Percentiles rank a stretch among this genome's conserved stretches.
phyloP scores from a whole-genome alignment of 1,284 basidiomycete genomes.

The Irpex lacteus region DNA sequence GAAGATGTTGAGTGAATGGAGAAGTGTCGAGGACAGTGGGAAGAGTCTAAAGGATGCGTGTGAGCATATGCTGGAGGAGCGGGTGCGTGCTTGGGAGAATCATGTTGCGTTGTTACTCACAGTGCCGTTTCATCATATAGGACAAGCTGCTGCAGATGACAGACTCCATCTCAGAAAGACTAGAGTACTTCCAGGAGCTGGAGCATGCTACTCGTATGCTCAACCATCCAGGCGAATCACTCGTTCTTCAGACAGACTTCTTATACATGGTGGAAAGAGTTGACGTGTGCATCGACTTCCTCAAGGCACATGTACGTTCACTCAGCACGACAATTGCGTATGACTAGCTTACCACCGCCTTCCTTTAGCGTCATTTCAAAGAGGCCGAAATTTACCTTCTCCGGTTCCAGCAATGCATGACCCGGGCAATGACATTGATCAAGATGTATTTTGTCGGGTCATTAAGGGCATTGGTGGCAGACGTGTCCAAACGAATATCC shows the following conservation, averaged over 20 bases:
- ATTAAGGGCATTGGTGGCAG: conserved; percentile 68
- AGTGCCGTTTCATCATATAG: conserved; percentile 29
- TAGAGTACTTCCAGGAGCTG: conserved; percentile 91
- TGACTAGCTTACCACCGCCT: background rate
- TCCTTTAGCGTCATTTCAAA: conserved; percentile 73
- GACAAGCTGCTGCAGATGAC: conserved; percentile 77
- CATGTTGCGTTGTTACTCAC: background rate
- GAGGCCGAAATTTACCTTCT: conserved; percentile 91
- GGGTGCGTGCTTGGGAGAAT: conserved; percentile 47
- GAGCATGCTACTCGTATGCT: conserved; percentile 88
- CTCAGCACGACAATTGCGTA: background rate
- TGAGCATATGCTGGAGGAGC: conserved; percentile 82
- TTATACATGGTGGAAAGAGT: conserved; percentile 92
- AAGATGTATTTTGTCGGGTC: conserved; percentile 91
- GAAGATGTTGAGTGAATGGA: conserved; percentile 80
- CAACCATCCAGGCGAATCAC: conserved; percentile 87
- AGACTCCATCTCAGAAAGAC: conserved; percentile 70
- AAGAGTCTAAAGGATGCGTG: conserved; percentile 88
- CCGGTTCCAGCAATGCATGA: conserved; percentile 94
- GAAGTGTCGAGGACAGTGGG: conserved; percentile 84
- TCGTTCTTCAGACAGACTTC: conserved; percentile 87
- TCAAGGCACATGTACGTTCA: conserved; percentile 75
- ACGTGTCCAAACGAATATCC: conserved; percentile 69
- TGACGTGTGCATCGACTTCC: conserved; percentile 87
- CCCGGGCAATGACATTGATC: conserved; percentile 92